A percentile compares a stretch with the other conserved stretches of the same genome.
Conservation (phyloP, 352 stramenopile genomes). For the Aphanomyces stellatus region DNA sequence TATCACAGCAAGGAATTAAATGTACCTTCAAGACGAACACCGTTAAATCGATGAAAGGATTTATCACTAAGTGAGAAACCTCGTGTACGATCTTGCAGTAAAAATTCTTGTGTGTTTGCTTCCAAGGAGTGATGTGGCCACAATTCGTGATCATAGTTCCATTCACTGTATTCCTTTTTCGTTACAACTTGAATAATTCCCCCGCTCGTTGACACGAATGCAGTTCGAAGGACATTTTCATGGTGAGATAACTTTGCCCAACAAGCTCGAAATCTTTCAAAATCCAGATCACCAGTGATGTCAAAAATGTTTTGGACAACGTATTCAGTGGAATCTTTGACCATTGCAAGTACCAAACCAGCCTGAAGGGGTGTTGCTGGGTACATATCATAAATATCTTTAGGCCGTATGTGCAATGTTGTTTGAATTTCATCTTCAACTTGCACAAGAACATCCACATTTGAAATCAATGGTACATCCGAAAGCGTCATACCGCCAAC, state of each 20-base stretch:
- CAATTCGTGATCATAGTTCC: neutral
- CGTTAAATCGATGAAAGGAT: neutral
- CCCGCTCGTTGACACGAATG: neutral
- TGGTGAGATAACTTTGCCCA: neutral
- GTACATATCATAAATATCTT: neutral
- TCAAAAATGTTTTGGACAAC: neutral
- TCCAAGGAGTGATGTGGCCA: neutral
- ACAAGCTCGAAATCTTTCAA: neutral
- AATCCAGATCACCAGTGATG: neutral
- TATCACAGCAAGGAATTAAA: neutral
- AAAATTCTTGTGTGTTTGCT: neutral
- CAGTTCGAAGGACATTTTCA: neutral
- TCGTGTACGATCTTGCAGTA: neutral
- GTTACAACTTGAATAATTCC: neutral
- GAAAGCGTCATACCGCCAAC: neutral
- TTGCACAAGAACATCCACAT: neutral
- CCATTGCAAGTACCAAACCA: neutral
- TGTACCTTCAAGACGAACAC: neutral
- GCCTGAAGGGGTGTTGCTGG: neutral
- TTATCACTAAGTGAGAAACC: neutral
- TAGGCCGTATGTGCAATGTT: neutral
- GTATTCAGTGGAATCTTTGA: neutral
- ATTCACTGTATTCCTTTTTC: neutral
- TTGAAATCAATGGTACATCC: neutral
- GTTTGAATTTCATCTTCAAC: neutral